Evolutionary conservation across 352 stramenopile genomes (phyloP).

Genomic region (Globisporangium sylvaticum): DNA sequence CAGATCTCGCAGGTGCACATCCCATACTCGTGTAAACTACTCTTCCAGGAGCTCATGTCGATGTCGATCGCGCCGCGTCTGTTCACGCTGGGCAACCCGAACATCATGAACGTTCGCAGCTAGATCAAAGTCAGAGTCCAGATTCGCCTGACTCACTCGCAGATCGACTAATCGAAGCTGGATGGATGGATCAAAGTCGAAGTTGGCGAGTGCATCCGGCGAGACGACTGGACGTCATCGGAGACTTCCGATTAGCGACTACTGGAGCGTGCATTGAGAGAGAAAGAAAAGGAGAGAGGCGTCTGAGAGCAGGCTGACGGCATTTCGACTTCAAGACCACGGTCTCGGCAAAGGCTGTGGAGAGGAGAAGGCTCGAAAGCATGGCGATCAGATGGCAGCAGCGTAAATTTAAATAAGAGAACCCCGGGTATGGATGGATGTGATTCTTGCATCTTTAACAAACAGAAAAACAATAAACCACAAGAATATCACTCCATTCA

Average conservation of each 20-base stretch:
- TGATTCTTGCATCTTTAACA: not conserved
- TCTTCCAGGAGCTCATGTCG: slow-evolving; percentile 99
- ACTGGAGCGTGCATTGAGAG: not conserved
- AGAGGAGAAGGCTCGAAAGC: not conserved
- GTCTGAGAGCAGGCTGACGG: not conserved
- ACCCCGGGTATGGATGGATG: not conserved
- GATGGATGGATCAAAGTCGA: not conserved
- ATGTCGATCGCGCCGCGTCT: slow-evolving; percentile 99
- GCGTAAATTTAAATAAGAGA: slow-evolving; percentile 3
- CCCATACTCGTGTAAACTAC: slow-evolving; percentile 99
- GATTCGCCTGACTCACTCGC: not conserved
- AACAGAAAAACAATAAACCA: not conserved
- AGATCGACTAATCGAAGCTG: not conserved
- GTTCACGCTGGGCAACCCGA: slow-evolving; percentile 91
- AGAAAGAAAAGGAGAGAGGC: not conserved
- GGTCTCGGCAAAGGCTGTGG: not conserved
- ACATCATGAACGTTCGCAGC: slow-evolving; percentile 42
- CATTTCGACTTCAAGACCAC: not conserved
- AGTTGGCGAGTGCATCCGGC: not conserved
- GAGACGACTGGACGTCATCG: too few relatives aligned
- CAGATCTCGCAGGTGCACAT: slow-evolving; percentile 96
- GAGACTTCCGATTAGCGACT: too few relatives aligned
- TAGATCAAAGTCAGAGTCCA: not conserved
- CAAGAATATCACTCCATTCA: not conserved
- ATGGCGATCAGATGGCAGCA: not conserved